Evolutionary conservation across 495 filamentous ascomycete genomes (phyloP), one percentile per base, ranked within the genome.

Genomic region (Sphaerosporella brunnea): DNA sequence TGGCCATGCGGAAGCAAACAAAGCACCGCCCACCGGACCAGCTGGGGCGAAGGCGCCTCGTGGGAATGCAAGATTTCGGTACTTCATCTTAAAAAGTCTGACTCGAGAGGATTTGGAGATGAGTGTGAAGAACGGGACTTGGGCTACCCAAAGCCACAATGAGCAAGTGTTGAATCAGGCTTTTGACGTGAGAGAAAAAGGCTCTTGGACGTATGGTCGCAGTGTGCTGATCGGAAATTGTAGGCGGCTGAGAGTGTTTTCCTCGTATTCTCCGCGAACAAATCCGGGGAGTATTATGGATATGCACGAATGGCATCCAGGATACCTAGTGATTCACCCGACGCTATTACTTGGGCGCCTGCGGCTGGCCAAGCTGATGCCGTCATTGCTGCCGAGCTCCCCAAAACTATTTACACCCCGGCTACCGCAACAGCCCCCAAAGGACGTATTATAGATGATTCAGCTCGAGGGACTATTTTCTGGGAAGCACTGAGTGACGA

Each of bases 271-370:
- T 95, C 87, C 11, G 90, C 87, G 10, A 97, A 96, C 65, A 96
- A 95, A 57, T 96, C 90, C 0, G 90, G 90, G 16, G 90, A 95
- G 63, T 97, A 95, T 56, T 95, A 90, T 62, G 90, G 90, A 20
- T 93, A 93, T 53, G 90, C 87, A 11, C 76, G 83, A 34, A 97
- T 96, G 90, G 69, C 70, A 15, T 95, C 90, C 40, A 70, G 74
- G 5, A 93, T 95, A 62, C 74, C 73, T 54, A 75, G 86, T 45
- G 78, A 88, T 54, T 73, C 78, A 23, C 70, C 72, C 1, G 73
- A 79, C 2, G 70, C 77, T 0, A 74, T 84, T 42, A 69, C 79
- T 53, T 79, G 77, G 59, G 68, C 74, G 0, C 70, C 73, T 2
- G 70, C 72, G 50, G 68, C 68, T 2, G 73, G 73, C 32, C 57